These are phyloP conservation scores for Paraurostyla sp. DNA, from an alignment of 73 alveolate genomes.

Conservation along the genomic window DNA sequence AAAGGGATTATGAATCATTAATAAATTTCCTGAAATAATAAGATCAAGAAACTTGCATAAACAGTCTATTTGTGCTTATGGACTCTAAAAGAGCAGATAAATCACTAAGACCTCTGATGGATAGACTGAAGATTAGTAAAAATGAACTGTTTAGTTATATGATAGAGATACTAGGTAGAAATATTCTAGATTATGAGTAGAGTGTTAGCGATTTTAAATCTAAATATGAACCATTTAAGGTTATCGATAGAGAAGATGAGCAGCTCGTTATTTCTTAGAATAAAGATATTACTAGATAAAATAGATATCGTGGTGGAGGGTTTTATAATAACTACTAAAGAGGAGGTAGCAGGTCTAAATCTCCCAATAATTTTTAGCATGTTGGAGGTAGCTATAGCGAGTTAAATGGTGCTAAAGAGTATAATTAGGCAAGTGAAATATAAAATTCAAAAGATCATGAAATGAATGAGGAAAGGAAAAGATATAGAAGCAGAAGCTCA, in stretches of 20 bases:
- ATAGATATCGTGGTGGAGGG: too few species aligned
- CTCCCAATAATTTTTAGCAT: too few species aligned
- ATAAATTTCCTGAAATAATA: slow-evolving; percentile 43
- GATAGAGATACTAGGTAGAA: neutral
- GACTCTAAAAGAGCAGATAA: slow-evolving; percentile 6
- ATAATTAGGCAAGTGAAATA: neutral
- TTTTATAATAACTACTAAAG: too few species aligned
- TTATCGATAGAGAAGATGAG: neutral
- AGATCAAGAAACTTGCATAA: slow-evolving; percentile 75
- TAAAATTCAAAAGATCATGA: neutral
- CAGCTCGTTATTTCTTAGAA: neutral
- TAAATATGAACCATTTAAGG: neutral
- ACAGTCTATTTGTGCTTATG: slow-evolving; percentile 50
- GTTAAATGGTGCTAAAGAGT: too few species aligned
- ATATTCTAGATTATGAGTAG: slow-evolving; percentile 1
- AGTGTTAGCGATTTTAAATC: neutral
- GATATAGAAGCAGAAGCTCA: neutral
- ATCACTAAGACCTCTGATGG: slow-evolving; percentile 1
- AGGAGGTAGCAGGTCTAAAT: too few species aligned
- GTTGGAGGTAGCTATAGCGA: too few species aligned
- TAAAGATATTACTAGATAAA: neutral
- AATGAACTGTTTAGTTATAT: slow-evolving; percentile 1
- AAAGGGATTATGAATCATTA: slow-evolving; percentile 41
- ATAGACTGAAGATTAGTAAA: slow-evolving; percentile 4
- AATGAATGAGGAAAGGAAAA: neutral